phyloP scores from a whole-genome alignment of 306 rosid genomes.

The Sindora glabra region DNA sequence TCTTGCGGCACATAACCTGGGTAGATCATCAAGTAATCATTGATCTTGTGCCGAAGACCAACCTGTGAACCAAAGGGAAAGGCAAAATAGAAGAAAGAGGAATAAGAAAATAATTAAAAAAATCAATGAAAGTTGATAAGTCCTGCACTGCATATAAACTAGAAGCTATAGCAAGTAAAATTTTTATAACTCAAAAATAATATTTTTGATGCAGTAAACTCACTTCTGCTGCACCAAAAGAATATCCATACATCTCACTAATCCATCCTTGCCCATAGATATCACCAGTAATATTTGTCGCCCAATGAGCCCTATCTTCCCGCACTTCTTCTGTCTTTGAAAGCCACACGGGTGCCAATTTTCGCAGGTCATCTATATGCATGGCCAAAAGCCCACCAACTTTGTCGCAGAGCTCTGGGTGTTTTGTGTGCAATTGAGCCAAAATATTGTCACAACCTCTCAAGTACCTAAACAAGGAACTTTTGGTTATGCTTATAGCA shows the following conservation, averaged over 20 bases:
- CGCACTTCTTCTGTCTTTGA: slow-evolving; percentile 96
- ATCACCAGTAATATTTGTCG: slow-evolving; percentile 88
- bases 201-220: slow-evolving; percentile 17
- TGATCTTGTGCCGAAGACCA: slow-evolving; percentile 92
- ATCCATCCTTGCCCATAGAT: slow-evolving; percentile 91
- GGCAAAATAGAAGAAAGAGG: background rate
- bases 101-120: slow-evolving; percentile 7
- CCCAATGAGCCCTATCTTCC: slow-evolving; percentile 89
- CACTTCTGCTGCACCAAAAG: slow-evolving; percentile 98
- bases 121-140: background rate
- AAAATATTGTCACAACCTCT: slow-evolving; percentile 86
- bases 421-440: slow-evolving; percentile 79
- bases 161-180: background rate
- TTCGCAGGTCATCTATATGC: slow-evolving; percentile 88
- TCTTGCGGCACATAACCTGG: slow-evolving; percentile 80
- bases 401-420: slow-evolving; percentile 90
- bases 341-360: slow-evolving; percentile 97
- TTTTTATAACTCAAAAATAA: background rate
- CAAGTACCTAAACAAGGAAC: slow-evolving; percentile 55
- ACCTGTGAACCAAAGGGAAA: slow-evolving; percentile 39
- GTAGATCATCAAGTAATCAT: slow-evolving; percentile 92
- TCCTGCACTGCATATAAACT: background rate
- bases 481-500: slow-evolving; percentile 2
- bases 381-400: slow-evolving; percentile 93
- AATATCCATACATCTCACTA: slow-evolving; percentile 99